Percentiles rank a stretch among this genome's conserved stretches.
Conservation (phyloP, 306 rosid genomes). For the Spatholobus suberectus region DNA sequence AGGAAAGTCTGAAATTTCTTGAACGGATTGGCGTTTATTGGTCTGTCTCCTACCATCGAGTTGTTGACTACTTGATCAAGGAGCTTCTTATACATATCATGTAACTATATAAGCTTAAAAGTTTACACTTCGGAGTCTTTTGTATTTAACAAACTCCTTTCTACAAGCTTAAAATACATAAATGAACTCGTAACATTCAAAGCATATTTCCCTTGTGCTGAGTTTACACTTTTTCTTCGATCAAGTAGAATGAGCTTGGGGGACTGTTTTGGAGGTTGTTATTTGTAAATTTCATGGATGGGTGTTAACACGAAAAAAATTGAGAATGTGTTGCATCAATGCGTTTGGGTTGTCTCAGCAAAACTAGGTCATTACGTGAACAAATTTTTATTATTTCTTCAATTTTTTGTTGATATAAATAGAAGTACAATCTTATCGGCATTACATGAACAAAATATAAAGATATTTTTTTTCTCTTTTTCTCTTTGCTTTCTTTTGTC, state of each 20-base stretch:
- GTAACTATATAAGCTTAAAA: not conserved
- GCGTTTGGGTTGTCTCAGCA: too few species aligned
- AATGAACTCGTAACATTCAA: not conserved
- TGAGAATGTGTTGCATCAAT: too few species aligned
- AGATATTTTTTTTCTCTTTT: not conserved
- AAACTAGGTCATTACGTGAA: not conserved
- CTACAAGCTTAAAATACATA: not conserved
- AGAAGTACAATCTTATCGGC: not conserved
- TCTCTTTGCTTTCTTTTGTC: not conserved
- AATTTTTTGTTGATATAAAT: not conserved
- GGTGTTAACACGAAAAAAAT: not conserved
- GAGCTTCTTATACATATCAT: not conserved
- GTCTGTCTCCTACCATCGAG: not conserved
- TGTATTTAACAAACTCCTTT: not conserved
- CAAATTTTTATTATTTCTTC: not conserved
- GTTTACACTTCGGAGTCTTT: not conserved
- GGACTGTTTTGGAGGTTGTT: not conserved
- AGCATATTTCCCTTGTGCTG: not conserved
- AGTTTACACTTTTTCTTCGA: not conserved
- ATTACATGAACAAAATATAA: not conserved
- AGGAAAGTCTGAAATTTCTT: constrained; percentile 22
- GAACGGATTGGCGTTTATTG: not conserved
- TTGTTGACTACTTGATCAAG: not conserved
- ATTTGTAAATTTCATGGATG: not conserved
- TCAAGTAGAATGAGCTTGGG: not conserved